Base-by-base conservation (phyloP, 345 rosid genomes). In the Balakata baccata region DNA sequence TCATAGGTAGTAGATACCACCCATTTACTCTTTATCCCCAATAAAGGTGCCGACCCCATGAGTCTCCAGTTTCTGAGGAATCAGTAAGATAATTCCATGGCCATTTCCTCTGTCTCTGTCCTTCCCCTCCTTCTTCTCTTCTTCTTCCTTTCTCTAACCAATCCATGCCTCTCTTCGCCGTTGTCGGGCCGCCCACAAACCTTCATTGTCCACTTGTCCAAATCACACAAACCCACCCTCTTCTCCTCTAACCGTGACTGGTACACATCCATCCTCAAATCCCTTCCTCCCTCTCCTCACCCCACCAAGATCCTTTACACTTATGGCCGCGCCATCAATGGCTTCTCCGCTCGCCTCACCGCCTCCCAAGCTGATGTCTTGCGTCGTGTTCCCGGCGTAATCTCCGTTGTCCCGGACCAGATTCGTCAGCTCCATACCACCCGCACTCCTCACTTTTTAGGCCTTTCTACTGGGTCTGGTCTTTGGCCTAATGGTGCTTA, bases 361-460 rank as follows among this genome's bases (percentile, higher is more conserved):
- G 59, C 84, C 57, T 2, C 54, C 25, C 96, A 92, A 37, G 89
- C 87, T 2, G 70, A 70, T 10, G 57, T 47, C 12, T 86, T 92
- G 67, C 80, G 81, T 45, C 75, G 74, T 25, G 11, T 74, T 67
- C 86, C 88, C 0, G 87, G 91, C 4, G 71, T 94, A 71, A 84
- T 94, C 70, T 88, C 93, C n/a, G 88, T 89, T 34, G 49, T 84
- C 69, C 89, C 89, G 0, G 97, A 94, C 76, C 85, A 80, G 34
- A 81, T 83, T 79, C 92, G 91, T 74, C 79, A 74, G 75, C 84
- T 89, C 77, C 98, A 94, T 84, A 92, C 98, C 43, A 92, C 98
- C 11, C 91, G 75, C 49, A 89, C 98, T 0, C 98, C 89, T 54
- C 63, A 59, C 54, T 90, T 94, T 81, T 85, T 92, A 39, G 92